Conservation (phyloP, 2,329 filamentous ascomycete species). For the Pseudogymnoascus destructans region DNA sequence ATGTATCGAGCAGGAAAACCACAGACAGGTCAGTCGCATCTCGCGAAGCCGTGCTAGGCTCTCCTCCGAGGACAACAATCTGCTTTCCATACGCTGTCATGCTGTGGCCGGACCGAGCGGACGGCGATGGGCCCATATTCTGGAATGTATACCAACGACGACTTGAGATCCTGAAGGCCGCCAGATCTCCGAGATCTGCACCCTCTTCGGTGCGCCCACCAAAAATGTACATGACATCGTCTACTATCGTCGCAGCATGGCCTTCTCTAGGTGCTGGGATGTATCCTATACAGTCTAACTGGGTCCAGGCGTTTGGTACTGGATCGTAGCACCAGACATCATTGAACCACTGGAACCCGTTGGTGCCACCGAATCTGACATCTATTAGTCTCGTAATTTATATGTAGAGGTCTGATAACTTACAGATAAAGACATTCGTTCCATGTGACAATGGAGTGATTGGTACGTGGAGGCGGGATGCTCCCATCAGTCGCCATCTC, state of each 20-base stretch:
- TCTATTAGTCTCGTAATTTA: slow-evolving; percentile 14
- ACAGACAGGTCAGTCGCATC: slow-evolving; percentile 75
- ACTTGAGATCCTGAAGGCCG: slow-evolving; percentile 69
- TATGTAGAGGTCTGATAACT: slow-evolving; percentile 28
- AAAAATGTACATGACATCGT: slow-evolving; percentile 99
- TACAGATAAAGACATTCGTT: slow-evolving; percentile 90
- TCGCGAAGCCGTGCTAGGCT: slow-evolving; percentile 76
- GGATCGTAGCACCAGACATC: slow-evolving; percentile 97
- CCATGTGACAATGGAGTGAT: slow-evolving; percentile 83
- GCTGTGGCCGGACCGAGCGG: slow-evolving; percentile 84
- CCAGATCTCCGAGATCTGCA: slow-evolving; percentile 80
- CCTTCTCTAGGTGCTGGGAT: slow-evolving; percentile 90
- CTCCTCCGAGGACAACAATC: slow-evolving; percentile 82
- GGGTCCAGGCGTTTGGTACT: slow-evolving; percentile 65
- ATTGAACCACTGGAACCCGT: slow-evolving; percentile 95
- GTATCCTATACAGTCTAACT: slow-evolving; percentile 93
- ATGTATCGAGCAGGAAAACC: slow-evolving; percentile 85
- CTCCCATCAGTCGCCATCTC: slow-evolving; percentile 43
- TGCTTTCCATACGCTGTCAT: slow-evolving; percentile 94
- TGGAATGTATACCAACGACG: slow-evolving; percentile 98
- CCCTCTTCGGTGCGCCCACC: slow-evolving; percentile 92
- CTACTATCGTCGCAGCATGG: slow-evolving; percentile 82
- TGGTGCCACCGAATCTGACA: slow-evolving; percentile 84
- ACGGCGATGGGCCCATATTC: slow-evolving; percentile 96
- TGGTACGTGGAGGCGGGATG: slow-evolving; percentile 79